Evolutionary conservation across 768 basidiomycete species (phyloP).

Genomic region (Amanita muscaria): DNA sequence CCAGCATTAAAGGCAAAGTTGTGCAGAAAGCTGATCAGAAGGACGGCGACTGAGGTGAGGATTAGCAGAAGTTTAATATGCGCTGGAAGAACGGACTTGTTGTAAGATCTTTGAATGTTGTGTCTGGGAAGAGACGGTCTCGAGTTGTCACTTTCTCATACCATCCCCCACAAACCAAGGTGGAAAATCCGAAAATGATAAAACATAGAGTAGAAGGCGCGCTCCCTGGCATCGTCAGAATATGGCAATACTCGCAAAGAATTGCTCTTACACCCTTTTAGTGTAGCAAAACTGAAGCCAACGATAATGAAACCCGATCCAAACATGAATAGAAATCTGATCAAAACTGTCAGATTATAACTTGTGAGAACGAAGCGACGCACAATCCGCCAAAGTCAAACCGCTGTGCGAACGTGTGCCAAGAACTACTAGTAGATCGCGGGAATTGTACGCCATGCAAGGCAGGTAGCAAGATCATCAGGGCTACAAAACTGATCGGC

Average conservation of each 20-base stretch:
- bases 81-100: conserved; percentile 23
- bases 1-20: conserved; percentile 79
- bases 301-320: conserved; percentile 69
- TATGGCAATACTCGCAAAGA: conserved; percentile 1
- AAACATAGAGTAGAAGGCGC: conserved; percentile 51
- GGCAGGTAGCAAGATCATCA: conserved; percentile 47
- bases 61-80: conserved; percentile 1
- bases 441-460: conserved; percentile 48
- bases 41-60: conserved; percentile 44
- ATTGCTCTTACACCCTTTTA: conserved; percentile 66
- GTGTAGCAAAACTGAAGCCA: conserved; percentile 70
- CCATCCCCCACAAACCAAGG: conserved; percentile 50
- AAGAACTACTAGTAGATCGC: conserved; percentile 42
- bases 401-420: conserved; percentile 39
- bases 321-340: conserved; percentile 62
- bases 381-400: conserved; percentile 80
- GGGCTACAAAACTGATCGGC: conserved; percentile 58
- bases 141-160: conserved; percentile 62
- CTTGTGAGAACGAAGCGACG: conserved; percentile 21
- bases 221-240: conserved; percentile 41
- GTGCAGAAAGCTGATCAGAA: conserved; percentile 69
- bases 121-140: conserved; percentile 64
- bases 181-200: conserved; percentile 44
- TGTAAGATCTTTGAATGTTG: conserved; percentile 49
- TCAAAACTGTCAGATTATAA: conserved; percentile 1